A percentile compares a stretch with the other conserved stretches of the same genome.
Evolutionary conservation across 257 asterid genomes (phyloP).

Genomic region (Rehmannia glutinosa): DNA sequence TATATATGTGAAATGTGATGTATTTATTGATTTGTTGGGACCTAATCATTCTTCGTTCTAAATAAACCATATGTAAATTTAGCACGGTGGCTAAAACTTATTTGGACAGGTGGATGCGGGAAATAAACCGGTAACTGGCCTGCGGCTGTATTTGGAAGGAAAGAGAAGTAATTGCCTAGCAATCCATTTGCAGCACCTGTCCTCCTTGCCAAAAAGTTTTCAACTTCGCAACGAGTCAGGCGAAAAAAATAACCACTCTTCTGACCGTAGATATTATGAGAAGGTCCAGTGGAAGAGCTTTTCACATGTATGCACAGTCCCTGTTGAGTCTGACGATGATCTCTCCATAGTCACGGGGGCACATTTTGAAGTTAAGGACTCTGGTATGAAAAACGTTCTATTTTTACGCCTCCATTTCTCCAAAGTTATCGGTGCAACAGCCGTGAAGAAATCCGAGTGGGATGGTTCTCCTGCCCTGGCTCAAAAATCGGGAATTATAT

Average conservation of each 20-base stretch:
- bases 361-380: constrained; percentile 55
- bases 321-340: constrained; percentile 67
- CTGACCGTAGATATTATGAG: constrained; percentile 61
- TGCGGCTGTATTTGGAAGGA: constrained; percentile 73
- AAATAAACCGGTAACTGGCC: constrained; percentile 61
- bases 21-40: too few relatives aligned
- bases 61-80: neutral
- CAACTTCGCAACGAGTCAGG: constrained; percentile 36
- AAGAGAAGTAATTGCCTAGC: constrained; percentile 66
- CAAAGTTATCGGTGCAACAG: constrained; percentile 49
- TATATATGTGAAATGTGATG: too few relatives aligned
- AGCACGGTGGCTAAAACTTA: constrained; percentile 5
- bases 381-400: constrained; percentile 61
- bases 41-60: neutral
- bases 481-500: constrained; percentile 71
- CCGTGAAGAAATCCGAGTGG: constrained; percentile 63
- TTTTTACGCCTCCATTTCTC: constrained; percentile 56
- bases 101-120: constrained; percentile 60
- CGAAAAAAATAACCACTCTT: constrained; percentile 24
- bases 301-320: constrained; percentile 69
- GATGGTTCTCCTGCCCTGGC: constrained; percentile 61
- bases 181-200: constrained; percentile 77
- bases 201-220: constrained; percentile 65
- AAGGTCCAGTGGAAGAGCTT: constrained; percentile 76
- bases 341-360: constrained; percentile 66